Evolutionary conservation across 768 basidiomycete genomes (phyloP).

Genomic region (Hygrocybe coccinea): DNA sequence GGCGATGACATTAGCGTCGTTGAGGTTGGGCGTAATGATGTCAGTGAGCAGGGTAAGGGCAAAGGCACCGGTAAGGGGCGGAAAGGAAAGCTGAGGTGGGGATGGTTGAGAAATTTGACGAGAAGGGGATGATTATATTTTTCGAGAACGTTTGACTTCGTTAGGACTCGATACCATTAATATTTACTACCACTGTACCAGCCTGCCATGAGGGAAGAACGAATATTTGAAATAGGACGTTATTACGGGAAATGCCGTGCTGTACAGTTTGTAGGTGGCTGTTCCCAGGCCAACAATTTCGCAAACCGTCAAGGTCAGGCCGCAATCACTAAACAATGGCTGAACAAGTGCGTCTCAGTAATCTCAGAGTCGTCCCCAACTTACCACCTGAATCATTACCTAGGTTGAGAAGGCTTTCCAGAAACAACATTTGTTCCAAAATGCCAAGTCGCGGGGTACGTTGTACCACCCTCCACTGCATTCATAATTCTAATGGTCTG

Average conservation of each 20-base stretch:
- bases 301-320: no score
- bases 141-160: no score
- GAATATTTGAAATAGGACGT: no score
- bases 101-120: no score
- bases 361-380: background rate
- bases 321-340: conserved; percentile 15
- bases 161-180: no score
- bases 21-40: background rate
- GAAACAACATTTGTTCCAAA: conserved; percentile 98
- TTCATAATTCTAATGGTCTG: conserved; percentile 10
- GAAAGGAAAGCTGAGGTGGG: background rate
- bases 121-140: no score
- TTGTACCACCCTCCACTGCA: conserved; percentile 20
- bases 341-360: conserved; percentile 12
- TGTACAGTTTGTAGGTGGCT: conserved; percentile 1
- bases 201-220: no score
- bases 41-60: conserved; percentile 6
- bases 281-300: background rate
- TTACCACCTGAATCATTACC: background rate
- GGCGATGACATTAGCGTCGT: conserved; percentile 1
- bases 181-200: no score
- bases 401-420: conserved; percentile 97
- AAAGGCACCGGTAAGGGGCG: background rate
- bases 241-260: conserved; percentile 32
- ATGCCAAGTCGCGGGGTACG: conserved; percentile 89